Conservation (phyloP, 2,329 filamentous ascomycete species). For the Sclerotinia nivalis region DNA sequence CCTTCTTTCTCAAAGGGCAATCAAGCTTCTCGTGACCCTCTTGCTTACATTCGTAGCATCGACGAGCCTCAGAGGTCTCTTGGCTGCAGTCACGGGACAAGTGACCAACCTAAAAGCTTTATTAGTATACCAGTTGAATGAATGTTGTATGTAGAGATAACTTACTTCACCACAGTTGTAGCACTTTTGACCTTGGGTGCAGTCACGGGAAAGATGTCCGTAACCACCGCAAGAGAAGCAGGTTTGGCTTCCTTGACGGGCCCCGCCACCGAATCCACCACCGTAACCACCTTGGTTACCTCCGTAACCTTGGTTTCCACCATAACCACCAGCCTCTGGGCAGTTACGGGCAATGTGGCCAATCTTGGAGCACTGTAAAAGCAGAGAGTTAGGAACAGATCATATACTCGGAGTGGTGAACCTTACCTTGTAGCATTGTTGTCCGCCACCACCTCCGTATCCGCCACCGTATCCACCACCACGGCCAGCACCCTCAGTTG, state of each 20-base stretch:
- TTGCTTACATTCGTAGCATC: slow-evolving; percentile 95
- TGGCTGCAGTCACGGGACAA: slow-evolving; percentile 81
- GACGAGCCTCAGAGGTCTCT: slow-evolving; percentile 86
- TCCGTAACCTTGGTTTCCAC: slow-evolving; percentile 44
- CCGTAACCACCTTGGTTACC: slow-evolving; percentile 44
- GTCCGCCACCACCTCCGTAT: slow-evolving; percentile 44
- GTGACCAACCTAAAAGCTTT: slow-evolving; percentile 19
- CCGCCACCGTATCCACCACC: slow-evolving; percentile 41
- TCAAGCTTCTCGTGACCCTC: slow-evolving; percentile 70
- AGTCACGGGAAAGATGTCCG: slow-evolving; percentile 95
- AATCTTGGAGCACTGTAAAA: slow-evolving; percentile 75
- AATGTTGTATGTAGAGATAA: slow-evolving; percentile 48
- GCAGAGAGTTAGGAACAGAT: slow-evolving; percentile 19
- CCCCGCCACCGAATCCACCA: slow-evolving; percentile 46
- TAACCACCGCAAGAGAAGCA: slow-evolving; percentile 98
- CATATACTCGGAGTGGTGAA: not conserved
- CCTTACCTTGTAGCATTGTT: slow-evolving; percentile 83
- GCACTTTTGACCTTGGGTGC: slow-evolving; percentile 98
- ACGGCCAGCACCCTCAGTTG: slow-evolving; percentile 39
- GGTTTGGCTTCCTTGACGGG: slow-evolving; percentile 68
- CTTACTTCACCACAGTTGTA: slow-evolving; percentile 97
- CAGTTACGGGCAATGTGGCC: slow-evolving; percentile 96
- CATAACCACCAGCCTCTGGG: slow-evolving; percentile 56
- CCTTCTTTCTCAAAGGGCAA: slow-evolving; percentile 60
- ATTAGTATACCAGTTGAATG: not conserved